phyloP scores from a whole-genome alignment of 768 basidiomycete species.

The Mycena chlorophos region DNA sequence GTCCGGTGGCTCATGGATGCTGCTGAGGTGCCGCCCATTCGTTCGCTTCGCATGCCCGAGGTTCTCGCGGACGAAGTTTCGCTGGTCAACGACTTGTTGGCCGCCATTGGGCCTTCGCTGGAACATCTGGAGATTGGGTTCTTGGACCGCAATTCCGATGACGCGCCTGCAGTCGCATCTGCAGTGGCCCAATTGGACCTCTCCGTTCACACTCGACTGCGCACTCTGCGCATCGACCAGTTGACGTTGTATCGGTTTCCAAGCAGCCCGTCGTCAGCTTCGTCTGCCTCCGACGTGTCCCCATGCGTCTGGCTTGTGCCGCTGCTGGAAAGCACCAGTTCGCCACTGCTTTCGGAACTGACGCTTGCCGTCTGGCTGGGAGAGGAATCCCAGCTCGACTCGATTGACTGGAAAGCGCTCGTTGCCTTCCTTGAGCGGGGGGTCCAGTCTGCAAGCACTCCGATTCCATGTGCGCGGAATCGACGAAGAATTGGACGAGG shows the following conservation, averaged over 20 bases:
- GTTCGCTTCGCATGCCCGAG: slow-evolving; percentile 29
- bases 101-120: slow-evolving; percentile 28
- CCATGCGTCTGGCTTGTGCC: slow-evolving; percentile 32
- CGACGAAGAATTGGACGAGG: slow-evolving; percentile 26
- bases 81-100: slow-evolving; percentile 25
- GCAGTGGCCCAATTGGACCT: slow-evolving; percentile 26
- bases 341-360: slow-evolving; percentile 23
- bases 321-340: slow-evolving; percentile 28
- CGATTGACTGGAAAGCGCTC: slow-evolving; percentile 33
- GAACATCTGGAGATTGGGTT: slow-evolving; percentile 35
- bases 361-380: slow-evolving; percentile 36
- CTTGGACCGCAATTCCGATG: slow-evolving; percentile 21
- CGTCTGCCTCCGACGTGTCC: slow-evolving; percentile 15
- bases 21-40: slow-evolving; percentile 23
- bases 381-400: slow-evolving; percentile 33
- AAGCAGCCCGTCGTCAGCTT: slow-evolving; percentile 11
- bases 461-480: slow-evolving; percentile 35
- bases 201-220: slow-evolving; percentile 27
- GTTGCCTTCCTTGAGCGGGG: slow-evolving; percentile 19
- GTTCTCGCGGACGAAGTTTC: slow-evolving; percentile 31
- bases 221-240: slow-evolving; percentile 30
- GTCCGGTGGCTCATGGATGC: slow-evolving; percentile 32
- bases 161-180: slow-evolving; percentile 20
- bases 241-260: slow-evolving; percentile 37
- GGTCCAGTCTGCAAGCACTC: slow-evolving; percentile 18